Conservation (phyloP, 139 green algal species). For the Auxenochlorella pyrenoidosa region DNA sequence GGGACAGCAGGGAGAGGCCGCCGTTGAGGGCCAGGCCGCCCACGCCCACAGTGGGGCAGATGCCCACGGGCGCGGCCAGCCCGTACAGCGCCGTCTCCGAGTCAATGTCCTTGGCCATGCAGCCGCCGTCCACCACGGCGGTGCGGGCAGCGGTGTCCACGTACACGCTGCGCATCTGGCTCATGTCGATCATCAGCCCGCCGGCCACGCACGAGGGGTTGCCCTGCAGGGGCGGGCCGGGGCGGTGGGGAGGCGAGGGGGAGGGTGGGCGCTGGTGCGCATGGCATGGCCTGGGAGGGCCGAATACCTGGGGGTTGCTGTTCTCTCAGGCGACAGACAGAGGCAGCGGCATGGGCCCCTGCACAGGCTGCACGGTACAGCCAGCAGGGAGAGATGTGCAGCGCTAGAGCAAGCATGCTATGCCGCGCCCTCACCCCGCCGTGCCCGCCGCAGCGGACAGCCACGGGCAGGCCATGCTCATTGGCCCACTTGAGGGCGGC, state of each 20-base stretch:
- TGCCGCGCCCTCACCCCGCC: neutral
- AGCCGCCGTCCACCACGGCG: slow-evolving; percentile 16
- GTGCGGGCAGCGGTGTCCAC: neutral
- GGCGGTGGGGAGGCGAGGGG: neutral
- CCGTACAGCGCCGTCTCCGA: neutral
- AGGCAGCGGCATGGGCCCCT: no score
- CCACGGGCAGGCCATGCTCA: neutral
- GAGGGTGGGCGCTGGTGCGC: neutral
- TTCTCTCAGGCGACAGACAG: neutral
- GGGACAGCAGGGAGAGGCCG: slow-evolving; percentile 18
- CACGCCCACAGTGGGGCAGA: slow-evolving; percentile 6
- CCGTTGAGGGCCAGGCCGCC: slow-evolving; percentile 30
- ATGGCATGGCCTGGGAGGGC: no score
- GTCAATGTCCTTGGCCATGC: neutral
- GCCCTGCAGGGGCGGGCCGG: slow-evolving; percentile 6
- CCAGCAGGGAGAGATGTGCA: neutral
- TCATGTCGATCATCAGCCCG: neutral
- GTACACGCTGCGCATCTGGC: slow-evolving; percentile 27
- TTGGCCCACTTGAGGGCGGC: slow-evolving; percentile 6
- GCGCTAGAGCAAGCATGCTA: neutral
- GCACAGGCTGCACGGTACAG: neutral
- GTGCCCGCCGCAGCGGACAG: slow-evolving; percentile 22
- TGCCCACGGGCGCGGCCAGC: slow-evolving; percentile 24
- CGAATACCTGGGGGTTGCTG: no score
- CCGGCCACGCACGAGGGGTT: slow-evolving; percentile 20